These are phyloP conservation scores for Hirschfeldia incana DNA, from an alignment of 345 rosid genomes.

Conservation along the genomic window DNA sequence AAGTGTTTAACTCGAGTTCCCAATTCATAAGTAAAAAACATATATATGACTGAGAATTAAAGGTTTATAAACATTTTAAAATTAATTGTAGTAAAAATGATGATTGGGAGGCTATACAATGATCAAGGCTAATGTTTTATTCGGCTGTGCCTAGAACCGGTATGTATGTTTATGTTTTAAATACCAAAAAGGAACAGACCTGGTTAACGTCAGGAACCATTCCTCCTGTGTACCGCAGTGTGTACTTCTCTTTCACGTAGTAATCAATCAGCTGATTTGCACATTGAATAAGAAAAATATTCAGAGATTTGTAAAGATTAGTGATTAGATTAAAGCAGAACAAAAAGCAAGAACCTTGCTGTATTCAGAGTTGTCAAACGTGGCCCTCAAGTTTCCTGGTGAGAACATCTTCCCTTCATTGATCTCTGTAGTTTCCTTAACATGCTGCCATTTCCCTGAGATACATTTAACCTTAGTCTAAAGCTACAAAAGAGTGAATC, in stretches of 20 bases:
- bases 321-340: neutral
- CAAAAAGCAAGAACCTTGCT: slow-evolving; percentile 49
- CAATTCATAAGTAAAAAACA: neutral
- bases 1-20: neutral
- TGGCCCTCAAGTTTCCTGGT: slow-evolving; percentile 97
- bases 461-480: slow-evolving; percentile 7
- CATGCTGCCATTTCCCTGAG: slow-evolving; percentile 95
- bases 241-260: slow-evolving; percentile 90
- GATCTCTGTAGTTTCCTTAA: slow-evolving; percentile 84
- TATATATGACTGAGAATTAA: neutral
- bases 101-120: neutral
- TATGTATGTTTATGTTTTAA: neutral
- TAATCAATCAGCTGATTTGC: slow-evolving; percentile 68
- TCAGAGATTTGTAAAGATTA: neutral
- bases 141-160: neutral
- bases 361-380: slow-evolving; percentile 83
- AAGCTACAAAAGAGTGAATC: slow-evolving; percentile 4
- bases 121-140: neutral
- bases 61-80: neutral
- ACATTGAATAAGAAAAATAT: neutral
- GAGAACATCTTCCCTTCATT: slow-evolving; percentile 92
- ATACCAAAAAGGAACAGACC: slow-evolving; percentile 38
- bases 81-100: neutral
- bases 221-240: slow-evolving; percentile 98
- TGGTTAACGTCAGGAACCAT: slow-evolving; percentile 99